phyloP scores from a whole-genome alignment of 176 grass and related monocot genomes.

The Microstegium vimineum region DNA sequence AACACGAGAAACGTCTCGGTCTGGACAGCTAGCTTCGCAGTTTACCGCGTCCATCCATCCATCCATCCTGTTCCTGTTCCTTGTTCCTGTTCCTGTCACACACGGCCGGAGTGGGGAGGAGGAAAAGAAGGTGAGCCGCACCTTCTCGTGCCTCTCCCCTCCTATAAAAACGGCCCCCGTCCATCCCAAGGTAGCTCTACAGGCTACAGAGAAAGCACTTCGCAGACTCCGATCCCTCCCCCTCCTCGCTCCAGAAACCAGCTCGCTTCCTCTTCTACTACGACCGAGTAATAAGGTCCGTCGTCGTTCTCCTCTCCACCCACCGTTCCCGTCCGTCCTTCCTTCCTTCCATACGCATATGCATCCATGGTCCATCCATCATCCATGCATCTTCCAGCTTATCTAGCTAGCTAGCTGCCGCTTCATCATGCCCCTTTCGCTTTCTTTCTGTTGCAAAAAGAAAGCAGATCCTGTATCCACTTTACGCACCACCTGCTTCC shows the following conservation, averaged over 20 bases:
- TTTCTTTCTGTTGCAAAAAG: not conserved
- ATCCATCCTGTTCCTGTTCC: not conserved
- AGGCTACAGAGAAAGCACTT: not conserved
- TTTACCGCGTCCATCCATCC: not conserved
- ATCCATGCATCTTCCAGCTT: not conserved
- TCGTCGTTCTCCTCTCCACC: not conserved
- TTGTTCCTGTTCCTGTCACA: not conserved
- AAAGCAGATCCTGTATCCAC: constrained; percentile 17
- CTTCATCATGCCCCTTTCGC: not conserved
- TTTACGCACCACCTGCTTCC: constrained; percentile 11
- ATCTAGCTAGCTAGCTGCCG: not conserved
- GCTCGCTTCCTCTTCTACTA: not conserved
- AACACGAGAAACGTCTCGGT: not conserved
- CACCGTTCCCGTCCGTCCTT: not conserved
- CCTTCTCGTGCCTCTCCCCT: constrained; percentile 7
- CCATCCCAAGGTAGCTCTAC: not conserved
- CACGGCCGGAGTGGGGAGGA: not conserved
- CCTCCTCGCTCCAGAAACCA: not conserved
- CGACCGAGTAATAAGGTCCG: not conserved
- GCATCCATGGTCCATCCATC: not conserved
- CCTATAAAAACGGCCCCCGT: constrained; percentile 15
- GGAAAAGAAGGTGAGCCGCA: constrained; percentile 23
- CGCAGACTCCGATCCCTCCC: not conserved
- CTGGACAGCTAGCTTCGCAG: not conserved
- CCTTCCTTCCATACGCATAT: not conserved